Evolutionary conservation across 352 stramenopile species (phyloP).

Genomic region (Phytopythium vexans): DNA sequence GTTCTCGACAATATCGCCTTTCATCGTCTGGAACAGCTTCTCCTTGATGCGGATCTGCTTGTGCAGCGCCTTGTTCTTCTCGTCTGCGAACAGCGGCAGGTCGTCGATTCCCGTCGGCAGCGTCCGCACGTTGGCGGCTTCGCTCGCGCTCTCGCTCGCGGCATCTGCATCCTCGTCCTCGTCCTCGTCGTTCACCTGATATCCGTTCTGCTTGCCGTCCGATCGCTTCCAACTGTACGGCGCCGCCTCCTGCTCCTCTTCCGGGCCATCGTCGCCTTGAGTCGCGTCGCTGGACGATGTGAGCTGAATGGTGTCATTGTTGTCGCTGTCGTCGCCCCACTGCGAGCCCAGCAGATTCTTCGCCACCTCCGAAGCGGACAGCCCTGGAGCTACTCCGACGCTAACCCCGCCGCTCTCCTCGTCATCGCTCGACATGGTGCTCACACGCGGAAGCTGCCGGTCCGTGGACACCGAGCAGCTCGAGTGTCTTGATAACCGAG

Average conservation of each 20-base stretch:
- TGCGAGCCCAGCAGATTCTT: constrained; percentile 16
- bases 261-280: constrained; percentile 8
- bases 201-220: constrained; percentile 33
- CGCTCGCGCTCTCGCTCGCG: constrained; percentile 19
- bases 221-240: constrained; percentile 68
- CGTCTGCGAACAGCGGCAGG: constrained; percentile 85
- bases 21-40: constrained; percentile 55
- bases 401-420: background rate
- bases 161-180: constrained; percentile 27
- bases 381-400: background rate
- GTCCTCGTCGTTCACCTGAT: constrained; percentile 24
- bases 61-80: constrained; percentile 84
- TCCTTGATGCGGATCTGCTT: constrained; percentile 79
- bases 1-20: constrained; percentile 76
- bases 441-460: background rate
- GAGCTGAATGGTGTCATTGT: constrained; percentile 6
- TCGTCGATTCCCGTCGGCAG: constrained; percentile 84
- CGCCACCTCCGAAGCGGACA: constrained; percentile 9
- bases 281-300: too few relatives aligned
- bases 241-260: constrained; percentile 14
- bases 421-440: constrained; percentile 8
- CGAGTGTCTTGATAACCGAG: background rate
- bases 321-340: constrained; percentile 18
- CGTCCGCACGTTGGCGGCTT: constrained; percentile 18
- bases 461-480: background rate